Evolutionary conservation across 768 basidiomycete species (phyloP), one percentile per base, ranked within the genome.

Genomic region (Naganishia kalamii): DNA sequence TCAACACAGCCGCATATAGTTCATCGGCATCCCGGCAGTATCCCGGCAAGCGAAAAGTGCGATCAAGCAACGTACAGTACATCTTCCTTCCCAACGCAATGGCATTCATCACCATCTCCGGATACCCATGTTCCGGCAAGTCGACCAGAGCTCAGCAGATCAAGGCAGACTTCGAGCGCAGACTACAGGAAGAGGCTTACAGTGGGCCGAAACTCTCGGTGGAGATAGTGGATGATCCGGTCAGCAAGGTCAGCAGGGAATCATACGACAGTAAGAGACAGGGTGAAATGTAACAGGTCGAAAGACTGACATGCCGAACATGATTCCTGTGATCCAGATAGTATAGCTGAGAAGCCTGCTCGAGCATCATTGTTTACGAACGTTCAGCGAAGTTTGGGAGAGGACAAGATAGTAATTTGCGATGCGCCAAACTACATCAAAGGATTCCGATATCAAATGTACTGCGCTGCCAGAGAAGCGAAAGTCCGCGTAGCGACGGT

Each of bases 401-500:
- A 79, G 37, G 86, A 89, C 71, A 88, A 85, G 0, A 85, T 97
- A 71, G 82, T 96, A 65, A 88, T 99, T 70, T 83, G 92, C 67
- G 96, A 99, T 74, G 85, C 87, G 15, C 83, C 89, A 70, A 98
- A 98, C 74, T 97, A 99, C 79, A 98, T 98, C 83, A 98, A 99
- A 76, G 94, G 94, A 12, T 96, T 92, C 75, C 86, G 96, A 32
- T 99, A 99, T 78, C 96, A 99, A 77, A 86, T 99, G 80, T 96
- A 97, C 75, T 97, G 94, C 74, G 90, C 90, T 0, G 93, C 92
- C 4, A 81, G 92, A 59, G 96, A 99, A 74, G 83, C 86, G 69
- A 88, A 87, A 70, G 81, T 91, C 29, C 82, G 93, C 35, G 85
- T 88, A 4, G 91, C 89, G 77, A 97, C 96, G 49, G 93, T 96